Conservation (phyloP, 257 asterid genomes). For the Datura wrightii region DNA sequence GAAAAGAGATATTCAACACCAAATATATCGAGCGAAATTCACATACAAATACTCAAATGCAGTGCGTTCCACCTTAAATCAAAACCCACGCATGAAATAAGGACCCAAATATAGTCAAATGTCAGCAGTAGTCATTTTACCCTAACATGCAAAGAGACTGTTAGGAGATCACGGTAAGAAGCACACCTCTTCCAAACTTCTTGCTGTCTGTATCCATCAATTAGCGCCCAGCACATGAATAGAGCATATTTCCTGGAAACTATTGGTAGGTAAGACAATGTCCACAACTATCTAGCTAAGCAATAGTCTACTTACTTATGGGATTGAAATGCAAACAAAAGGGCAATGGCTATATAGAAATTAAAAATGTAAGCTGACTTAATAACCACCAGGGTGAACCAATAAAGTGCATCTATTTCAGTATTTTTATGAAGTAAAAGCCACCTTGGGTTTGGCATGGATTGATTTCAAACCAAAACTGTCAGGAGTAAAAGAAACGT, state of each 20-base stretch:
- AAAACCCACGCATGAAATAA: neutral
- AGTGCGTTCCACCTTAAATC: neutral
- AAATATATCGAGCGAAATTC: conserved; percentile 19
- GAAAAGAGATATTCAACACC: neutral
- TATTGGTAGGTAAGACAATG: conserved; percentile 3
- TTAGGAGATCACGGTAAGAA: neutral
- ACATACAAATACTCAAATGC: conserved; percentile 15
- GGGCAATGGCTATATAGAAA: neutral
- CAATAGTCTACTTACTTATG: neutral
- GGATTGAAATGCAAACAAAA: neutral
- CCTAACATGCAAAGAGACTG: conserved; percentile 26
- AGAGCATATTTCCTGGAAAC: conserved; percentile 55
- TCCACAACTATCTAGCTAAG: conserved; percentile 10
- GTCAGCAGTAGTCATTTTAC: neutral
- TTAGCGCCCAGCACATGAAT: conserved; percentile 53
- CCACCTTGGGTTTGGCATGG: conserved; percentile 14
- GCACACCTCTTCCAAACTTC: conserved; percentile 94
- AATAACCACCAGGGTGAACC: neutral
- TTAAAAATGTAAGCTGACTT: neutral
- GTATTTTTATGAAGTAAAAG: neutral
- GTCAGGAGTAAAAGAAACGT: neutral
- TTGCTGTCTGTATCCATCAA: conserved; percentile 88
- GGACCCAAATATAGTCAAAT: conserved; percentile 16
- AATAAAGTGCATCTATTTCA: neutral
- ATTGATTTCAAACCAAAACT: neutral